These are phyloP conservation scores for Beta vulgaris DNA, from an alignment of 148 eudicot genomes.

Conservation along the genomic window DNA sequence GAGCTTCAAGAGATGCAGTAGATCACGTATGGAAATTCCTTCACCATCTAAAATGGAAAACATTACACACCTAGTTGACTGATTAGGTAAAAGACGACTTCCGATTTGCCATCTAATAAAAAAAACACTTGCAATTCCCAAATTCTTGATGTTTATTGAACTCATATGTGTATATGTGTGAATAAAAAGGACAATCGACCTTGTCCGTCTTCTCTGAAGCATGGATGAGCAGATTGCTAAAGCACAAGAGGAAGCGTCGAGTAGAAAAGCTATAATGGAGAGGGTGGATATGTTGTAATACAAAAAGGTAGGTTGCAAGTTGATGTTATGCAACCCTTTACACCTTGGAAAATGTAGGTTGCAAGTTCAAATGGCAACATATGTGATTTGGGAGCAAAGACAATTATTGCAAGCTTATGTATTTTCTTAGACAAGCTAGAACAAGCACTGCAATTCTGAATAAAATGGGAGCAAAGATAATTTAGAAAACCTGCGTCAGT, in stretches of 20 bases:
- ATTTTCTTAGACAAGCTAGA: too few species aligned
- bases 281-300: conserved; percentile 96
- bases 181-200: conserved; percentile 72
- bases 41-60: conserved; percentile 68
- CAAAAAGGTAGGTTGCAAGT: too few species aligned
- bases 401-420: too few species aligned
- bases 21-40: conserved; percentile 91
- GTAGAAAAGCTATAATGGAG: conserved; percentile 87
- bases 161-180: conserved; percentile 24
- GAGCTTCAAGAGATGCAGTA: conserved; percentile 82
- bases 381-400: too few species aligned
- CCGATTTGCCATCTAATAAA: conserved; percentile 16
- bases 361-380: too few species aligned
- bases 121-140: not conserved
- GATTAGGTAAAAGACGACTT: conserved; percentile 46
- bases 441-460: too few species aligned
- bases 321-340: too few species aligned
- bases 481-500: too few species aligned
- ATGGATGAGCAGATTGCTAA: conserved; percentile 79
- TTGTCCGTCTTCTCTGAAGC: conserved; percentile 71
- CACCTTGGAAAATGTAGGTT: too few species aligned
- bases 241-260: conserved; percentile 86
- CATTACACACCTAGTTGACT: conserved; percentile 55
- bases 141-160: not conserved
- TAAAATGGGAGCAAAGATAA: too few species aligned